These are phyloP conservation scores for Eucalyptus cladocalyx DNA, from an alignment of 345 rosid species.

Conservation along the genomic window DNA sequence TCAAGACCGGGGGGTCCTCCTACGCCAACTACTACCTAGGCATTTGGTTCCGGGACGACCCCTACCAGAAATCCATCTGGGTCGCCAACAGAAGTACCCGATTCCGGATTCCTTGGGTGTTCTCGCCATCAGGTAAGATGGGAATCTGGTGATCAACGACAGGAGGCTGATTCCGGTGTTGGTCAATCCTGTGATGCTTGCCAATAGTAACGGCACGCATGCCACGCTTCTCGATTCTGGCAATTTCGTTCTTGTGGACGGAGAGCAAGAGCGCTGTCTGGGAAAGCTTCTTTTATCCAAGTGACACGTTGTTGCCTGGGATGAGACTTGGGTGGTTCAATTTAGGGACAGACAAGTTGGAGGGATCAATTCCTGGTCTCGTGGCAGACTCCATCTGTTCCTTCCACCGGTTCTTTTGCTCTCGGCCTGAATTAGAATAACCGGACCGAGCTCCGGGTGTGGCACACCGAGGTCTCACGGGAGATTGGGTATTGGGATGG, in stretches of 20 bases:
- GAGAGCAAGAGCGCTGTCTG: background rate
- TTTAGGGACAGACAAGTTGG: background rate
- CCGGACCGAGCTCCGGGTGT: background rate
- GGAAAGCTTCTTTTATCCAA: background rate
- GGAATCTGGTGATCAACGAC: background rate
- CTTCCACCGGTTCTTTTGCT: background rate
- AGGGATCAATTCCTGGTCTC: background rate
- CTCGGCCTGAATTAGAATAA: background rate
- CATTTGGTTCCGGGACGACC: background rate
- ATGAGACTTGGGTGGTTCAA: background rate
- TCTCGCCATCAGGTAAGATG: background rate
- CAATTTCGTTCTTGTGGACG: background rate
- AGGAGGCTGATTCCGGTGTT: background rate
- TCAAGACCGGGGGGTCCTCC: background rate
- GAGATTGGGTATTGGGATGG: constrained; percentile 1
- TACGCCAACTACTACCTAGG: background rate
- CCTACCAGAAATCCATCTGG: background rate
- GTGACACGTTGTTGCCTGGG: background rate
- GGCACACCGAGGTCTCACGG: background rate
- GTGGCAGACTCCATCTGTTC: background rate
- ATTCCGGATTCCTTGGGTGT: background rate
- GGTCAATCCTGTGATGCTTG: background rate
- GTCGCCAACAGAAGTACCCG: background rate
- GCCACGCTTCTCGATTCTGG: background rate
- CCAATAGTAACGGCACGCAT: background rate